Conservation (phyloP, 495 filamentous ascomycete genomes). For the Trichoderma asperelloides region DNA sequence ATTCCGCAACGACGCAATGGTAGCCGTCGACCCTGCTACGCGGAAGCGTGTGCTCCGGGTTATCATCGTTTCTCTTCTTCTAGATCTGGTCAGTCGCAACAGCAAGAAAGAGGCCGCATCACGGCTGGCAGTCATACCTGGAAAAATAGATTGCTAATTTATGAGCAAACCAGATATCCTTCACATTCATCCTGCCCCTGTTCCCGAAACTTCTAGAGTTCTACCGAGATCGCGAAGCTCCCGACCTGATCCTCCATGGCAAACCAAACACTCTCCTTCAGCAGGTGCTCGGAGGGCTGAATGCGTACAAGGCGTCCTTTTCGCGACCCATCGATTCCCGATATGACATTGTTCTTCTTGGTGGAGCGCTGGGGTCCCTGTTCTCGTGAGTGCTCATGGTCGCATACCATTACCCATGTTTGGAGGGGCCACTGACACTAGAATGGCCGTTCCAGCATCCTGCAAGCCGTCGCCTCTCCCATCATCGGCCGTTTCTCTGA, state of each 20-base stretch:
- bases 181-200: conserved; percentile 94
- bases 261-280: conserved; percentile 55
- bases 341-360: conserved; percentile 95
- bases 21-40: conserved; percentile 36
- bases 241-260: conserved; percentile 41
- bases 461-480: conserved; percentile 88
- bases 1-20: conserved; percentile 23
- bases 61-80: conserved; percentile 45
- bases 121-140: neutral
- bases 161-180: conserved; percentile 30
- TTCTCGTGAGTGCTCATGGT: conserved; percentile 49
- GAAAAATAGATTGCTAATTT: conserved; percentile 15
- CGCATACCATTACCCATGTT: neutral
- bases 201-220: conserved; percentile 92
- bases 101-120: conserved; percentile 16
- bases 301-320: conserved; percentile 92
- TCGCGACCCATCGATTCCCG: conserved; percentile 86
- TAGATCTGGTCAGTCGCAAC: conserved; percentile 39
- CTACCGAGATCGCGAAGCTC: conserved; percentile 66
- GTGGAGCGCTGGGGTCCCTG: conserved; percentile 85
- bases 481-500: conserved; percentile 86
- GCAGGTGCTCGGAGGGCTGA: conserved; percentile 71
- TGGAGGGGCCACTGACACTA: conserved; percentile 1
- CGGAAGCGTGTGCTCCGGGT: conserved; percentile 81
- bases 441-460: conserved; percentile 32